Evolutionary conservation across 2,329 filamentous ascomycete genomes (phyloP), one percentile per base, ranked within the genome.

Genomic region (Phialophora macrospora): DNA sequence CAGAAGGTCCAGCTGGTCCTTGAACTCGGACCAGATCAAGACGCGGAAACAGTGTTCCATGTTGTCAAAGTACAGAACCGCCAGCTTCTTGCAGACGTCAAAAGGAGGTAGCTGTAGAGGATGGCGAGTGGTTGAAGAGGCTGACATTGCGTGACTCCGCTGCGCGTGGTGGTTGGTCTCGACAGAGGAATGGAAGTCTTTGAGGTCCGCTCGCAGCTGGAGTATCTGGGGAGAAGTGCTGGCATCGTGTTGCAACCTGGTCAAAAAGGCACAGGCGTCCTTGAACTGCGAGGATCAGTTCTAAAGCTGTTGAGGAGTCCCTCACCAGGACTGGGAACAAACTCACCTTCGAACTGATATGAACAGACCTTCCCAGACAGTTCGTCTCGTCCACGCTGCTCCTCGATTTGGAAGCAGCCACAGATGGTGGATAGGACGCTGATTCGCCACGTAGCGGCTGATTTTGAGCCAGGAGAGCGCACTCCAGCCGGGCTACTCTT

Each of bases 31-130:
- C 34, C 60, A 60, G 48, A 70, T 68, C 60, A 72, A 41, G 26
- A 72, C 64, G 22, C 71, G 68, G 34, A 70, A 70, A 59, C 71
- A 72, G 46, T 72, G 68, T 56, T 72, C 71, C 59, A 72, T 57
- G 55, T 72, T 69, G 60, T 72, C 64, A 34, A 72, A 72, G 56
- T 72, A 72, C 26, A 68, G 65, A 4, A 65, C 52, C 8, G 64
- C 58, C 38, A 72, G 57, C 32, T 34, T 60, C 26, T 65, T 28
- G 60, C 71, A 72, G 14, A 67, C 49, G 2, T 64, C 54, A 12
- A 63, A 60, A 4, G 69, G 56, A n/a, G 69, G 69, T 4, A 71
- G 58, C 3, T 66, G 48, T 7, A 66, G 46, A 22, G 41, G 51
- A n/a, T 55, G 22, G 6, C 32, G 57, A 12, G 22, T 30, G 9